A percentile compares a stretch with the other conserved stretches of the same genome.
Evolutionary conservation across 805 yeast genomes (phyloP).

Genomic region (Hanseniaspora lachancei): DNA sequence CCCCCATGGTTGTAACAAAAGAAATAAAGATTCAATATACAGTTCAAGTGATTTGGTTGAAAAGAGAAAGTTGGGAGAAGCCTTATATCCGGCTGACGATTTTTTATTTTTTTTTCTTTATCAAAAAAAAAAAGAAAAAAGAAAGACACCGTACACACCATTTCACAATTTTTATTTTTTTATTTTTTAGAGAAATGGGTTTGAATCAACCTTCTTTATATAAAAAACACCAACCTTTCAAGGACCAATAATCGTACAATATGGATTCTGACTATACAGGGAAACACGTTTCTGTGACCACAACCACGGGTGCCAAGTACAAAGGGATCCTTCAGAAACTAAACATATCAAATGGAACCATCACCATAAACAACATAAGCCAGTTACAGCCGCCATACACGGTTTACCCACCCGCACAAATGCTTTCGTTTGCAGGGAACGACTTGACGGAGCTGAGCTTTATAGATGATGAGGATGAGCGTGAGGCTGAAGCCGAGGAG

Average conservation of each 20-base stretch:
- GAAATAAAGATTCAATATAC: too few species aligned
- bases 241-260: background rate
- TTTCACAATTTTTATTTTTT: too few species aligned
- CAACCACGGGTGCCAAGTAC: conserved; percentile 37
- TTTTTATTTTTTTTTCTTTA: too few species aligned
- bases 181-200: too few species aligned
- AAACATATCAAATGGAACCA: conserved; percentile 7
- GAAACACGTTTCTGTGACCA: background rate
- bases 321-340: conserved; percentile 84
- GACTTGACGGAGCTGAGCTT: conserved; percentile 85
- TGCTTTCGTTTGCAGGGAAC: conserved; percentile 75
- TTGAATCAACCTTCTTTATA: too few species aligned
- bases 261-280: background rate
- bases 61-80: too few species aligned
- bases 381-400: conserved; percentile 48
- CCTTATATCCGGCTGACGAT: too few species aligned
- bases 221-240: background rate
- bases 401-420: conserved; percentile 29
- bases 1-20: conserved; percentile 12
- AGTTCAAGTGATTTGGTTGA: too few species aligned
- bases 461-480: conserved; percentile 34
- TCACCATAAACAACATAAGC: conserved; percentile 60
- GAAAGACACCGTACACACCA: too few species aligned
- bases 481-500: conserved; percentile 7
- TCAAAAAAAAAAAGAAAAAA: too few species aligned